These are phyloP conservation scores for Chlamydomonas schloesseri DNA, from an alignment of 139 green algal species.

Conservation along the genomic window DNA sequence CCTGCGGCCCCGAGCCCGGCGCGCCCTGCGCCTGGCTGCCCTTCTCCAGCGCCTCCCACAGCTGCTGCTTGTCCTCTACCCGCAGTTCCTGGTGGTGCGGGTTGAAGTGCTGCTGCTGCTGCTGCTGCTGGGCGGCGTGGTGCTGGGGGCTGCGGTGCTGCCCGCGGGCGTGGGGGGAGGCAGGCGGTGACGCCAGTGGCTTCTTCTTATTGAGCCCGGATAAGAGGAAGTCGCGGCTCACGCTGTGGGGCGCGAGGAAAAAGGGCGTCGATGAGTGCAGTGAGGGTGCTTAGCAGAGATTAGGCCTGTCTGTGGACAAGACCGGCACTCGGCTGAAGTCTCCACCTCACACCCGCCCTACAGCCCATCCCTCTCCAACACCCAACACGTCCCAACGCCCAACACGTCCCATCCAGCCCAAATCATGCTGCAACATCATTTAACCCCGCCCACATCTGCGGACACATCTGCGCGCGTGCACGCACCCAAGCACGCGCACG, in stretches of 20 bases:
- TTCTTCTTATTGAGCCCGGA: constrained; percentile 5
- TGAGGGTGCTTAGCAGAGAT: not conserved
- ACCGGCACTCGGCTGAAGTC: too few species aligned
- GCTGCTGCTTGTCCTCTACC: not conserved
- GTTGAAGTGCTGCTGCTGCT: not conserved
- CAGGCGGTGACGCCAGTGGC: not conserved
- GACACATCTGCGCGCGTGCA: too few species aligned
- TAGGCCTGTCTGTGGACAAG: not conserved
- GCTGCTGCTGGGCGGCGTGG: not conserved
- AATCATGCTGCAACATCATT: too few species aligned
- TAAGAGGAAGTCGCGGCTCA: constrained; percentile 32
- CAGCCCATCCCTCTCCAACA: too few species aligned
- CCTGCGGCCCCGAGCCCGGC: not conserved
- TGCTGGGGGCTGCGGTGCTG: not conserved
- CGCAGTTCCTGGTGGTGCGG: not conserved
- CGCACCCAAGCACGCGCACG: not conserved
- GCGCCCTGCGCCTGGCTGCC: not conserved
- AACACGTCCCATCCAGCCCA: too few species aligned
- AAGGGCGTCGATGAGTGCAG: not conserved
- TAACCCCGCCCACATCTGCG: too few species aligned
- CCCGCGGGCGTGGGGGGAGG: not conserved
- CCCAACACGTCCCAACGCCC: too few species aligned
- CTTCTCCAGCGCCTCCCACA: constrained; percentile 5
- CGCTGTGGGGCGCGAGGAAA: not conserved
- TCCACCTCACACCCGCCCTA: too few species aligned